Conservation (phyloP, 352 stramenopile species). For the Aphanomyces cochlioides region DNA sequence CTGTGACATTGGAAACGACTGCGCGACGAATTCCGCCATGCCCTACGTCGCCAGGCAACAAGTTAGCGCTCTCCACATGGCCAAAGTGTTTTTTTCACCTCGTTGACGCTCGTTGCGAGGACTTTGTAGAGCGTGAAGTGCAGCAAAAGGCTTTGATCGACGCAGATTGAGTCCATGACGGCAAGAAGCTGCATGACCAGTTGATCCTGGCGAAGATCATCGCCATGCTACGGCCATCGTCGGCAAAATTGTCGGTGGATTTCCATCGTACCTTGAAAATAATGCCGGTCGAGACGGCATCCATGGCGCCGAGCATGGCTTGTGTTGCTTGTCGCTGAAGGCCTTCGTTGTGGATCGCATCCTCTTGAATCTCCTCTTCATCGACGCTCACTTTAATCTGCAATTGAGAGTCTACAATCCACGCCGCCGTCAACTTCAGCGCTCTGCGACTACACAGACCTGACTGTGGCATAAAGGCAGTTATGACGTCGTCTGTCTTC, state of each 20-base stretch:
- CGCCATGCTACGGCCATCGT: conserved; percentile 34
- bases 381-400: conserved; percentile 6
- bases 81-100: background rate
- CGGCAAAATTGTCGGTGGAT: conserved; percentile 19
- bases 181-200: conserved; percentile 61
- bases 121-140: conserved; percentile 48
- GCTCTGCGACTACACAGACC: too few species aligned
- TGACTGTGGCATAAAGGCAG: too few species aligned
- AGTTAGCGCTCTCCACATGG: too few species aligned
- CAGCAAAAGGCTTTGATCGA: conserved; percentile 42
- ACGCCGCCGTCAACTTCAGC: too few species aligned
- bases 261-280: background rate
- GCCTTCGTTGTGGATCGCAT: conserved; percentile 36
- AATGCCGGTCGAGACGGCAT: conserved; percentile 1
- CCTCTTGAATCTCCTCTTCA: conserved; percentile 27
- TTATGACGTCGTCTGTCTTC: too few species aligned
- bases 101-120: conserved; percentile 44
- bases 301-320: background rate
- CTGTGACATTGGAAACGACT: background rate
- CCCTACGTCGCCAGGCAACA: background rate
- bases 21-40: conserved; percentile 5
- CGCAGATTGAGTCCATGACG: conserved; percentile 62
- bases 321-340: conserved; percentile 22
- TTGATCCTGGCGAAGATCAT: conserved; percentile 80
- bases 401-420: background rate